Base-by-base conservation (phyloP, 2,329 filamentous ascomycete species). In the Cucurbitaria berberidis region DNA sequence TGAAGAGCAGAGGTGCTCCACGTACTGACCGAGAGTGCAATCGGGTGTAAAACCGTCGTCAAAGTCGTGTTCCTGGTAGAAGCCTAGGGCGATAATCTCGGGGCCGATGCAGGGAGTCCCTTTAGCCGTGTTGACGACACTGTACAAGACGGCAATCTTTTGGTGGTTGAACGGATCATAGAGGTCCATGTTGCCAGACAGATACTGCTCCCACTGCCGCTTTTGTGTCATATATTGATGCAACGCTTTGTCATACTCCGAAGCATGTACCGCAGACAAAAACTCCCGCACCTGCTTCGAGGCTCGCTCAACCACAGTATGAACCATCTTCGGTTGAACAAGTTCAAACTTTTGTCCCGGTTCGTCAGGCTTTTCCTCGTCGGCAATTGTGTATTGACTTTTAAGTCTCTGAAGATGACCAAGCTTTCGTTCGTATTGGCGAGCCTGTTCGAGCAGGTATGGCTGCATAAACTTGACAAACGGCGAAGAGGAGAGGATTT, bases 141-240 rank as follows among this genome's bases (percentile, higher is more conserved):
- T 98, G 76, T 96, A 96, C 8, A 99, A 79, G 1, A 98, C 90
- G 10, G 96, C 91, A 54, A 99, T 97, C 68, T 95, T 96, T 68
- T 99, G 95, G 69, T 99, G 96, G 0, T 91, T 90, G 69, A 92
- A 95, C 0, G 96, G 95, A 69, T 99, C 92, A 64, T 97, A 99
- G 1, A 98, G 82, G 47, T 96, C 89, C 27, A 89, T 80, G 62
- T 95, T 96, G 13, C 91, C 91, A 45, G 93, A 87, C 19, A 97
- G 88, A 67, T 96, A 96, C 24, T 91, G 90, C 71, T 99, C 95
- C 95, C 95, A 99, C 64, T 97, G 93, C 26, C 91, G 86, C 51
- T 92, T 96, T 71, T 98, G 93, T 0, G 91, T 97, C 72, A 92
- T 86, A 70, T 98, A 99, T 64, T 93, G 92, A 75, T 97, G 91